Evolutionary conservation across 1,139 yeast species (phyloP).

Genomic region (Protomyces arabidopsidicola): DNA sequence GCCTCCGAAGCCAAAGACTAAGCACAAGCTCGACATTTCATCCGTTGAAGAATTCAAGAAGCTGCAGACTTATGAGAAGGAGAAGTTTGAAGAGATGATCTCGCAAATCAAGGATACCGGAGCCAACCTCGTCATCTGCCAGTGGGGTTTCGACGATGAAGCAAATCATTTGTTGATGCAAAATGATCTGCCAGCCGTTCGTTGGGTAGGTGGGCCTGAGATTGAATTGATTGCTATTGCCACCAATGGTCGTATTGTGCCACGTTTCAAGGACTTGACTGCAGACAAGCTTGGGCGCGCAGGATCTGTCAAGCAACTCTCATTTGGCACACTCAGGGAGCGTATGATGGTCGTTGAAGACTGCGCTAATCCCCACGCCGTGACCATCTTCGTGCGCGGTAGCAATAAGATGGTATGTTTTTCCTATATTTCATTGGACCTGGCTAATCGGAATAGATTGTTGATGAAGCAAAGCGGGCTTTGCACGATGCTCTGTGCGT

Average conservation of each 20-base stretch:
- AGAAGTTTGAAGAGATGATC: conserved; percentile 88
- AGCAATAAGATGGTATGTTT: conserved; percentile 71
- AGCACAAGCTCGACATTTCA: conserved; percentile 90
- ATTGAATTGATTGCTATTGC: conserved; percentile 94
- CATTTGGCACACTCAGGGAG: conserved; percentile 94
- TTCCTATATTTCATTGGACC: neutral
- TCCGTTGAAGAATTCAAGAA: conserved; percentile 87
- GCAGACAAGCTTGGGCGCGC: conserved; percentile 82
- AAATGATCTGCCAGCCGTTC: conserved; percentile 85
- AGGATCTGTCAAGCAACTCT: conserved; percentile 77
- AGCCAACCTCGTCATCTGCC: conserved; percentile 95
- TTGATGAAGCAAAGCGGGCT: conserved; percentile 94
- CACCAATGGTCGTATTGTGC: conserved; percentile 93
- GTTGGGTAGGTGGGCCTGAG: conserved; percentile 99
- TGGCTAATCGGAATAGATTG: conserved; percentile 45
- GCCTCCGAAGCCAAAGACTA: conserved; percentile 99
- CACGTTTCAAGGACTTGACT: conserved; percentile 88
- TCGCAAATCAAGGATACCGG: conserved; percentile 80
- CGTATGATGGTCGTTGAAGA: conserved; percentile 94
- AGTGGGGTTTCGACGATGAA: conserved; percentile 99
- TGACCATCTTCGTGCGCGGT: conserved; percentile 89
- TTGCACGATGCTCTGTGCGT: conserved; percentile 95
- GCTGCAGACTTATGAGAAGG: conserved; percentile 85
- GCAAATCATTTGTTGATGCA: conserved; percentile 89
- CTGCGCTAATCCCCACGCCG: conserved; percentile 82